These are phyloP conservation scores for Hymenoscyphus occultus DNA, from an alignment of 2,329 filamentous ascomycete species.

Conservation along the genomic window DNA sequence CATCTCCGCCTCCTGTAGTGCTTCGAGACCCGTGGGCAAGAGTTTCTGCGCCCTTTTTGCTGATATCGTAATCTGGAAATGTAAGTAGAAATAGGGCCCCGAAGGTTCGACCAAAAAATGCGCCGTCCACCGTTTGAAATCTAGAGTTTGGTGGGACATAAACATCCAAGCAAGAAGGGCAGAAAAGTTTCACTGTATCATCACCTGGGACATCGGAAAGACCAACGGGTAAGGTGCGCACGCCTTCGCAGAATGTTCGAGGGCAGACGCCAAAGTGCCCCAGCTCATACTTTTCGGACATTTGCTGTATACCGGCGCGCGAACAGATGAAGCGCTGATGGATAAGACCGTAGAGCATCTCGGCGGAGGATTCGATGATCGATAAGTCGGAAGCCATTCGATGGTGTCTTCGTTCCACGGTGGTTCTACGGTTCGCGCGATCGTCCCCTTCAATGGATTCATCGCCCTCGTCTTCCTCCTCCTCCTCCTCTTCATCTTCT, in stretches of 20 bases:
- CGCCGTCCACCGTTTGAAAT: slow-evolving; percentile 95
- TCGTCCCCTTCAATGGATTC: slow-evolving; percentile 66
- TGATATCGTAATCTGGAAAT: slow-evolving; percentile 92
- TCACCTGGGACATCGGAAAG: slow-evolving; percentile 92
- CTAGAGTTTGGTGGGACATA: slow-evolving; percentile 96
- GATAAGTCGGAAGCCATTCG: slow-evolving; percentile 90
- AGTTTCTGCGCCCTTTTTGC: slow-evolving; percentile 64
- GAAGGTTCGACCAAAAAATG: slow-evolving; percentile 97
- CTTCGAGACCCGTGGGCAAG: slow-evolving; percentile 41
- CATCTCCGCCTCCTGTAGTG: slow-evolving; percentile 40
- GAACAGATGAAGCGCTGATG: slow-evolving; percentile 99
- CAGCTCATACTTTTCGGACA: slow-evolving; percentile 98
- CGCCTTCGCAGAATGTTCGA: slow-evolving; percentile 87
- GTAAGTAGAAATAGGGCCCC: slow-evolving; percentile 97
- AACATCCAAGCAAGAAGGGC: slow-evolving; percentile 92
- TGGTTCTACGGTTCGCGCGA: slow-evolving; percentile 42
- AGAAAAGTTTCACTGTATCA: slow-evolving; percentile 98
- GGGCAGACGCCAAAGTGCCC: slow-evolving; percentile 95
- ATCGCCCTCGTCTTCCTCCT: slow-evolving; percentile 66
- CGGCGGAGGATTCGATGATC: slow-evolving; percentile 95
- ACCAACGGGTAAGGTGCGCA: slow-evolving; percentile 88
- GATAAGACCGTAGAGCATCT: slow-evolving; percentile 96
- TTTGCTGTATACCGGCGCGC: slow-evolving; percentile 92
- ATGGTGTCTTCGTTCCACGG: slow-evolving; percentile 69
- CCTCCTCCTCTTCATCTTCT: slow-evolving; percentile 73